Evolutionary conservation across 257 asterid genomes (phyloP).

Genomic region (Nicotiana undulata): DNA sequence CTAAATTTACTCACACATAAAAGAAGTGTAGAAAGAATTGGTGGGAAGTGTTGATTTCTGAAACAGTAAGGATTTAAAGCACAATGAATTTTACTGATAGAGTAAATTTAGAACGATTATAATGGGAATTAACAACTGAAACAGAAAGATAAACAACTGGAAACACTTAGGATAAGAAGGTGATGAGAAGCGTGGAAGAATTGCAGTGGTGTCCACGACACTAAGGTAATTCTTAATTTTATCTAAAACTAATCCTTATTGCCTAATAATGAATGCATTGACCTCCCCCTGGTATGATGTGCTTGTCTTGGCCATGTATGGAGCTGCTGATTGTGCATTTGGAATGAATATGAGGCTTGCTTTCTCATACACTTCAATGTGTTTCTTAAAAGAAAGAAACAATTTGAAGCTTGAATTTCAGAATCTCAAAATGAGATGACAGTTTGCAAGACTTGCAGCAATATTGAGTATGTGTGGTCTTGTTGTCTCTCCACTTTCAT

Average conservation of each 20-base stretch:
- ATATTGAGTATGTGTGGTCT: neutral
- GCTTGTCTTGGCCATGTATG: neutral
- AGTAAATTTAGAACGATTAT: too few species aligned
- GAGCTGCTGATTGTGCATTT: neutral
- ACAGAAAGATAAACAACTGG: too few species aligned
- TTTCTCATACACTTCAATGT: neutral
- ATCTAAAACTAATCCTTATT: neutral
- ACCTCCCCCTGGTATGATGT: neutral
- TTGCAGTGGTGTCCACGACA: slow-evolving; percentile 26
- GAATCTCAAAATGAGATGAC: neutral
- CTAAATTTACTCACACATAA: too few species aligned
- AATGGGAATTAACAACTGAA: too few species aligned
- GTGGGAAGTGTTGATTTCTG: too few species aligned
- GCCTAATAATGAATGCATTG: neutral
- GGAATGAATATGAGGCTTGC: neutral
- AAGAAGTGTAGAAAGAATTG: too few species aligned
- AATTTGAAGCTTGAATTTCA: neutral
- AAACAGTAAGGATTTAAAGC: too few species aligned
- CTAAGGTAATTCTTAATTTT: slow-evolving; percentile 39
- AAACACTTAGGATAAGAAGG: too few species aligned
- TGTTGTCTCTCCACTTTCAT: neutral
- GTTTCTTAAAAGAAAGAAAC: neutral
- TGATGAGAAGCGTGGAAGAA: too few species aligned
- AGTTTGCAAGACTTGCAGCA: neutral
- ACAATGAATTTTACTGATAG: too few species aligned